Percentiles rank a stretch among this genome's conserved stretches.
phyloP scores from a whole-genome alignment of 257 asterid species.

The Nicotiana noctiflora region DNA sequence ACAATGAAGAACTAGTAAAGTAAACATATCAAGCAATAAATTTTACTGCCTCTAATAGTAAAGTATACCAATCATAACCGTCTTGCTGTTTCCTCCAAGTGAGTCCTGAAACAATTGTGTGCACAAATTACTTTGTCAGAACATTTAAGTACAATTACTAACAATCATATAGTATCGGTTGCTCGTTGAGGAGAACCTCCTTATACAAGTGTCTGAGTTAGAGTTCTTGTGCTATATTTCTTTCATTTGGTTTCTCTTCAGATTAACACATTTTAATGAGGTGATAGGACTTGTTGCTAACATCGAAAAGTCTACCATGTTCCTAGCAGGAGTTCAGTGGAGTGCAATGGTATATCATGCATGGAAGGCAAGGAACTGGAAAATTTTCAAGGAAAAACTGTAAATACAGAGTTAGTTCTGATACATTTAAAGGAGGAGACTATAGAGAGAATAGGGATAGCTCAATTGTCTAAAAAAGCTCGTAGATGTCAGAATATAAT shows the following conservation, averaged over 20 bases:
- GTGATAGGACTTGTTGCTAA: too few species aligned
- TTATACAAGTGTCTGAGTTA: not conserved
- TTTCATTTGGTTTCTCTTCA: not conserved
- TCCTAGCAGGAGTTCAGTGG: too few species aligned
- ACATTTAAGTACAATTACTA: not conserved
- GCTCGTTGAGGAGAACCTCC: not conserved
- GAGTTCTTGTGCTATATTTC: not conserved
- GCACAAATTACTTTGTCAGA: constrained; percentile 13
- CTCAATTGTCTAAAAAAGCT: too few species aligned
- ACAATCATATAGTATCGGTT: not conserved
- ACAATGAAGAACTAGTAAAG: not conserved
- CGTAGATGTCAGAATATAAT: too few species aligned
- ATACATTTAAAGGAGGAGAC: too few species aligned
- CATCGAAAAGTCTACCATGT: too few species aligned
- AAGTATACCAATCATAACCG: constrained; percentile 89
- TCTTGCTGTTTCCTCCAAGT: constrained; percentile 95
- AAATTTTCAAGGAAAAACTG: too few species aligned
- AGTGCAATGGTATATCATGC: too few species aligned
- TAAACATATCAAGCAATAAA: not conserved
- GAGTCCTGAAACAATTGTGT: constrained; percentile 59
- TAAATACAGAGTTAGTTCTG: too few species aligned
- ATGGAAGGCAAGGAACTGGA: too few species aligned
- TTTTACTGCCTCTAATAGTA: not conserved
- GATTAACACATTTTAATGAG: too few species aligned
- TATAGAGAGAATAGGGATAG: too few species aligned